Base-by-base conservation (phyloP, 768 basidiomycete genomes). In the Clitopilus passeckerianus region DNA sequence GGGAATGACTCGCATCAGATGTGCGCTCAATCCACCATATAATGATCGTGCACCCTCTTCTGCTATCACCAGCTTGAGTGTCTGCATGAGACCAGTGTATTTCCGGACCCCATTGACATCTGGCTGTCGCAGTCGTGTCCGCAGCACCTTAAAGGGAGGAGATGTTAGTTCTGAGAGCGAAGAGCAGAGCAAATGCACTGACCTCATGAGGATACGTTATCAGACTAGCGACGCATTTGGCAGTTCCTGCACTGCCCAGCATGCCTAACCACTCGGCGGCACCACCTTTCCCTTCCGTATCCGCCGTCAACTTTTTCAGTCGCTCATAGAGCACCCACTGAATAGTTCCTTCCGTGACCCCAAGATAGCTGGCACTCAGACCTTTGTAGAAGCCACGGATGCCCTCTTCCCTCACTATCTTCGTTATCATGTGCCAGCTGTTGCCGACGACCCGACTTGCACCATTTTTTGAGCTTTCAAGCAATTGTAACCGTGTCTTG, bases 201-300 rank as follows among this genome's bases (percentile, higher is more conserved):
- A 94, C 96, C 82, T 99, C 96, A 66, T 99, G 97, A 46, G 97
- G 97, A 77, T 99, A 99, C 0, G 97, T 98, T 66, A 98, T 92
- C 35, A 98, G 73, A 65, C 89, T 94, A 0, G 97, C 97, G 14
- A 98, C 86, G 65, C 90, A 88, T 74, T 99, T 99, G 6, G 97
- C 94, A 14, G 88, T 85, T 6, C 95, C 97, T 0, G 95, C 93
- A 55, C 94, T 95, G 0, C 86, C 91, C 2, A 97, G 76, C 85
- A 95, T 91, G 1, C 90, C 88, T 1, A 80, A 61, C 89, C 92
- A 96, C 65, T 91, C 88, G 12, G 69, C 72, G 2, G 77, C 65
- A 3, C 84, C 82, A 10, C 89, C 85, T 57, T 76, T 76, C 0
- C 81, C 84, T 60, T 89, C 80, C 14, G 79, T 72, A 1, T 72